These are phyloP conservation scores for Trichoderma sp. DNA, from an alignment of 2,329 filamentous ascomycete genomes.

Conservation along the genomic window DNA sequence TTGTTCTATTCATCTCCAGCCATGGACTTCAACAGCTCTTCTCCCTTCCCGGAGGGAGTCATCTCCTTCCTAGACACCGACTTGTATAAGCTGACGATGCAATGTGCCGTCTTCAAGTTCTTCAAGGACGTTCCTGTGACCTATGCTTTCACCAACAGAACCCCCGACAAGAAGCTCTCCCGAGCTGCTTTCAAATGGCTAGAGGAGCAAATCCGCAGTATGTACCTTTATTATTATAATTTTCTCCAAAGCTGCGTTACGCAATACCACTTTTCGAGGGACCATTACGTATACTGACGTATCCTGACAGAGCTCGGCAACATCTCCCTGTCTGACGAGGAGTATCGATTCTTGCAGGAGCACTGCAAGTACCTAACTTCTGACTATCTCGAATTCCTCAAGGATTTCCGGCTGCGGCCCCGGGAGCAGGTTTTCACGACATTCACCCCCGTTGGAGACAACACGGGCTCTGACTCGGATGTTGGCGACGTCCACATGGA, in stretches of 20 bases:
- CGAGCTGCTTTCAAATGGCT: constrained; percentile 85
- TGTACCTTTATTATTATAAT: constrained; percentile 37
- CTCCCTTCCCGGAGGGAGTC: constrained; percentile 73
- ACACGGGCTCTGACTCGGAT: constrained; percentile 66
- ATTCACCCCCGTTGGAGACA: constrained; percentile 60
- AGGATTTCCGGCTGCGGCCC: constrained; percentile 79
- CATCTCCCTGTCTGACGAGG: constrained; percentile 76
- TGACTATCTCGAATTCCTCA: constrained; percentile 80
- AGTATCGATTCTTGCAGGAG: constrained; percentile 75
- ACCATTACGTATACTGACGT: constrained; percentile 35
- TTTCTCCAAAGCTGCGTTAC: background rate
- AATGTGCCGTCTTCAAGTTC: constrained; percentile 92
- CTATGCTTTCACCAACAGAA: constrained; percentile 94
- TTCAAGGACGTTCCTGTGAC: constrained; percentile 82
- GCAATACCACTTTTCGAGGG: background rate
- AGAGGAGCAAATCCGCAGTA: constrained; percentile 77
- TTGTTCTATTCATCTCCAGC: constrained; percentile 1
- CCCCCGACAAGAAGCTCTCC: constrained; percentile 88
- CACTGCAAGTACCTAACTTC: constrained; percentile 80
- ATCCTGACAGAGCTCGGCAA: constrained; percentile 72
- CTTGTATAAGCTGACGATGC: constrained; percentile 98
- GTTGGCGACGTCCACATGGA: constrained; percentile 76
- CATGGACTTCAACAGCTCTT: constrained; percentile 70
- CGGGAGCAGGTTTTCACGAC: constrained; percentile 75
- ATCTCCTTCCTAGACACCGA: constrained; percentile 82